These are phyloP conservation scores for Penicillium herquei DNA, from an alignment of 495 filamentous ascomycete species.

Conservation along the genomic window DNA sequence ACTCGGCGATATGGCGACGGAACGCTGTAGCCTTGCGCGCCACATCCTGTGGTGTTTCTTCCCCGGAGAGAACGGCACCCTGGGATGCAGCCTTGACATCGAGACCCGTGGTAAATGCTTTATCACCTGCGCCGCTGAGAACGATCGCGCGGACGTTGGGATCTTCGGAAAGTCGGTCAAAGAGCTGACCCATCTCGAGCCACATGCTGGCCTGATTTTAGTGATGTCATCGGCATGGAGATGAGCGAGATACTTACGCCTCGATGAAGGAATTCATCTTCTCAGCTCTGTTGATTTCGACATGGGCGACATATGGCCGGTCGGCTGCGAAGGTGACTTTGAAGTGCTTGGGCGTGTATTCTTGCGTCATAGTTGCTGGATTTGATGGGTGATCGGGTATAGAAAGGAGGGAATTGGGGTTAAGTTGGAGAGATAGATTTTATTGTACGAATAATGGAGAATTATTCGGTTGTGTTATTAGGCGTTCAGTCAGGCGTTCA, in stretches of 20 bases:
- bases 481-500: no score
- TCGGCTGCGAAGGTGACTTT: slow-evolving; percentile 66
- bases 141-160: slow-evolving; percentile 74
- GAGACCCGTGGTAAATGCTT: slow-evolving; percentile 79
- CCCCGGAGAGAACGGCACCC: slow-evolving; percentile 19
- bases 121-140: slow-evolving; percentile 77
- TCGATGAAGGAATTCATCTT: slow-evolving; percentile 92
- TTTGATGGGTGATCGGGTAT: no score
- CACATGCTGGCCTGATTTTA: slow-evolving; percentile 63
- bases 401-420: not conserved
- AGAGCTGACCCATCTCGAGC: slow-evolving; percentile 72
- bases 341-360: slow-evolving; percentile 66
- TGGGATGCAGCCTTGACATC: slow-evolving; percentile 69
- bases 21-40: slow-evolving; percentile 66
- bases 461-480: no score
- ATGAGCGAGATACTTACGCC: slow-evolving; percentile 39
- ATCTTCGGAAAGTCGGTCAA: slow-evolving; percentile 69
- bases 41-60: slow-evolving; percentile 42
- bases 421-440: not conserved
- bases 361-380: slow-evolving; percentile 20
- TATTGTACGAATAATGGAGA: no score
- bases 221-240: not conserved
- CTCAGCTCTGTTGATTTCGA: slow-evolving; percentile 86
- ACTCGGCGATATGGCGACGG: slow-evolving; percentile 66
- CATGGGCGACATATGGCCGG: slow-evolving; percentile 73